Evolutionary conservation across 192 early-diverging fungal species (phyloP).

Genomic region (Coemansia sp.): DNA sequence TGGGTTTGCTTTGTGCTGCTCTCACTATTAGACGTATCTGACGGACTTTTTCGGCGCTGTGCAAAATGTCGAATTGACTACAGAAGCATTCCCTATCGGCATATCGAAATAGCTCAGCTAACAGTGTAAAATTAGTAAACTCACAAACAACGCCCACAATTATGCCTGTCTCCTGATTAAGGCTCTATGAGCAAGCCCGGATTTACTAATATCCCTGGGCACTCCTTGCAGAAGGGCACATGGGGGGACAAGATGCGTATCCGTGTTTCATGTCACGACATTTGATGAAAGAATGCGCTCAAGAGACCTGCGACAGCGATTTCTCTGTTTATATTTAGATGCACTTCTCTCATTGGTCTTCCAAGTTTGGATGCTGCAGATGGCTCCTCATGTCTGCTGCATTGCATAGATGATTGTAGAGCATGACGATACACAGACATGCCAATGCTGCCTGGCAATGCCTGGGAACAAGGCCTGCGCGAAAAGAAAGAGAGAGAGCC

Average conservation of each 20-base stretch:
- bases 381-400: not conserved
- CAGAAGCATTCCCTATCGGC: constrained; percentile 40
- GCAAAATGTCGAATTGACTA: constrained; percentile 83
- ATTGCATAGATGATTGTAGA: not conserved
- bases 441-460: not conserved
- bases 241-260: not conserved
- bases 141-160: not conserved
- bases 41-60: constrained; percentile 98
- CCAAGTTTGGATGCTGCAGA: not conserved
- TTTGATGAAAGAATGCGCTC: not conserved
- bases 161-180: not conserved
- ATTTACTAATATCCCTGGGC: not conserved
- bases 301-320: not conserved
- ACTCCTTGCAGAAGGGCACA: not conserved
- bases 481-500: not conserved
- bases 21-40: constrained; percentile 61
- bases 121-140: not conserved
- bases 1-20: not conserved
- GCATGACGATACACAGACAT: not conserved
- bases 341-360: not conserved
- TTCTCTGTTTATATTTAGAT: not conserved
- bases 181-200: not conserved
- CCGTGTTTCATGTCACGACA: not conserved
- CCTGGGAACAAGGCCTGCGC: not conserved
- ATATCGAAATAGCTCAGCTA: not conserved